Conservation (phyloP, 345 rosid species). For the Jatropha curcas region DNA sequence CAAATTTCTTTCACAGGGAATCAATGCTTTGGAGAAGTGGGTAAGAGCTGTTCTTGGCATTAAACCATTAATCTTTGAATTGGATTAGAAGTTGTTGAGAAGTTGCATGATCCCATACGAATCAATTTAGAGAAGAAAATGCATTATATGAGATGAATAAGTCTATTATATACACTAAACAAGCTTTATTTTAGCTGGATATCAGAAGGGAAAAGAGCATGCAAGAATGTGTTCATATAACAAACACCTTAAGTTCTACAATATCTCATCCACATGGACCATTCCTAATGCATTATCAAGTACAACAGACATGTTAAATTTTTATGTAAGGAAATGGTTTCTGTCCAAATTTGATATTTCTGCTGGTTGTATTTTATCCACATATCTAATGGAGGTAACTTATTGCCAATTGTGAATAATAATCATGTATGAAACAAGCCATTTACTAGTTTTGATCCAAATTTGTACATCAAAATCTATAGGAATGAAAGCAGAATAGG, state of each 20-base stretch:
- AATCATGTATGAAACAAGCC: background rate
- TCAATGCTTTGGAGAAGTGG: background rate
- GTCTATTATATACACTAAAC: too few relatives aligned
- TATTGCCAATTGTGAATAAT: background rate
- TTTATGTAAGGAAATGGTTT: background rate
- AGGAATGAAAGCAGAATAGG: background rate
- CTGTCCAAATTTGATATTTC: background rate
- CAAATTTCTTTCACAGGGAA: background rate
- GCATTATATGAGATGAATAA: background rate
- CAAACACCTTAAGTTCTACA: background rate
- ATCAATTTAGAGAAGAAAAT: background rate
- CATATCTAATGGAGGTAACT: background rate
- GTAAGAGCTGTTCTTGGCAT: background rate
- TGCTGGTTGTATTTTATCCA: background rate
- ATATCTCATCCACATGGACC: background rate
- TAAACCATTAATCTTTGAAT: background rate
- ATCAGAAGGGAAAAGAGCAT: too few relatives aligned
- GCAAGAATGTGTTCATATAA: background rate
- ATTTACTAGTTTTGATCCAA: slow-evolving; percentile 4
- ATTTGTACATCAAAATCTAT: background rate
- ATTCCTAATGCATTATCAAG: background rate
- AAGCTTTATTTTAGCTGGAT: too few relatives aligned
- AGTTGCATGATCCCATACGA: background rate
- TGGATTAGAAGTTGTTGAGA: background rate
- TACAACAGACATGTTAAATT: too few relatives aligned